phyloP scores from a whole-genome alignment of 1,284 basidiomycete genomes.

The Fomitiporia mediterranea region DNA sequence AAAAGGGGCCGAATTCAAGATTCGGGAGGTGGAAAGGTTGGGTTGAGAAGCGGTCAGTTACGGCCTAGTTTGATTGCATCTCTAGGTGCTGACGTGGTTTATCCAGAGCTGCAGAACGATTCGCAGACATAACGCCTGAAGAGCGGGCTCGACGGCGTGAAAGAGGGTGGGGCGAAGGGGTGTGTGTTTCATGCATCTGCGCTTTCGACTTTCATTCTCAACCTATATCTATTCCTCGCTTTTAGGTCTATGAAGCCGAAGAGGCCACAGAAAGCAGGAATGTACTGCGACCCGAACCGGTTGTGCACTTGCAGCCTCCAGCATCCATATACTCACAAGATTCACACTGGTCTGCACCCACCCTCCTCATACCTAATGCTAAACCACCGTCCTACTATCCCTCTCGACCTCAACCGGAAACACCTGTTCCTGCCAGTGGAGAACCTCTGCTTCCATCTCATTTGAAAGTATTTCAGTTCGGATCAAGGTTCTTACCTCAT shows the following conservation, averaged over 20 bases:
- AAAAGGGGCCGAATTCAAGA: conserved; percentile 74
- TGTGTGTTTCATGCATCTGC: no score
- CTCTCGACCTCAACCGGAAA: conserved; percentile 3
- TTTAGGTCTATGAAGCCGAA: background rate
- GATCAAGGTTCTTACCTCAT: conserved; percentile 80
- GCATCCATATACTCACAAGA: conserved; percentile 7
- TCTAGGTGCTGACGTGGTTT: background rate
- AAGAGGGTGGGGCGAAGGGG: conserved; percentile 61
- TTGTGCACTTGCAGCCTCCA: background rate
- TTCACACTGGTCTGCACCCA: conserved; percentile 12
- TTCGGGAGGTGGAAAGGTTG: conserved; percentile 80
- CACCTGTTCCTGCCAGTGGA: conserved; percentile 42
- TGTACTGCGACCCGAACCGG: background rate
- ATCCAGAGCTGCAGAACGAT: conserved; percentile 73
- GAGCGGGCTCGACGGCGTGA: conserved; percentile 51
- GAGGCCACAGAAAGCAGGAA: background rate
- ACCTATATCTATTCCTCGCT: background rate
- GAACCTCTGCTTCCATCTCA: conserved; percentile 54
- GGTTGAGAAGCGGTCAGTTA: conserved; percentile 72
- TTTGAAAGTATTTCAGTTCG: conserved; percentile 66
- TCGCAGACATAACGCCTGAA: conserved; percentile 56
- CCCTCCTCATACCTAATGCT: background rate
- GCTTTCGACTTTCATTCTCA: background rate
- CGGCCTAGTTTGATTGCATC: background rate
- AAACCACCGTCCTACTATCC: conserved; percentile 17